Evolutionary conservation across 441 rosid genomes (phyloP), one percentile per base, ranked within the genome.

Genomic region (Pelargonium australe): DNA sequence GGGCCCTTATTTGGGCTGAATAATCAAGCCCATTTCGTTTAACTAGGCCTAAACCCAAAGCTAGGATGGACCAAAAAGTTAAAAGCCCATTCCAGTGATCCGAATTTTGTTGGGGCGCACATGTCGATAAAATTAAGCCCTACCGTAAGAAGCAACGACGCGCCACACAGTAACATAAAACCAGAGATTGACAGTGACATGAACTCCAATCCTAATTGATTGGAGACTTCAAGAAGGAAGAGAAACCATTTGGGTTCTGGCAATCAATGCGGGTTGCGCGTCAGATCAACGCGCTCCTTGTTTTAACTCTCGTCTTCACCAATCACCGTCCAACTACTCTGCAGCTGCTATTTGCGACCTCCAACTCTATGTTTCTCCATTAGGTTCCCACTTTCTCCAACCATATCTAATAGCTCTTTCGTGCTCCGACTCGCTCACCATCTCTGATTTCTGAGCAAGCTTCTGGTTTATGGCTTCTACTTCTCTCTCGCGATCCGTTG

Each of bases 401-500:
- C 60, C 16, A 17, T 53, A 53, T 53, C 17, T 53, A 6, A 17
- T 51, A 51, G 19, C 19, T 51, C 58, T 16, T 16, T 5, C 57
- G 17, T 16, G 5, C 61, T 55, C 23, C 61, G 17, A 7, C 16
- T 3, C 62, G 6, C 8, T 4, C 8, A 4, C 70, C 62, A 28
- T 51, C 45, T 47, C 58, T 43, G 11, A 70, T 5, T 66, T 63
- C 68, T 11, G 13, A 10, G 17, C 0, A 47, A 10, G 1, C 55
- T 5, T 19, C 10, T n/a, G 23, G 45, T 12, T 72, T n/a, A 84
- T 84, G 92, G 88, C 82, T 67, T 53, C 64, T 58, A 85, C 81
- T 67, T 53, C 66, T 65, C 68, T 63, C 77, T 53, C 66, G 6
- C 71, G 70, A n/a, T 64, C 44, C 31, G 68, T 57, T 43, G 16